A percentile compares a stretch with the other conserved stretches of the same genome.
phyloP scores from a whole-genome alignment of 2,329 filamentous ascomycete genomes.

The Proliferodiscus dingleyae region DNA sequence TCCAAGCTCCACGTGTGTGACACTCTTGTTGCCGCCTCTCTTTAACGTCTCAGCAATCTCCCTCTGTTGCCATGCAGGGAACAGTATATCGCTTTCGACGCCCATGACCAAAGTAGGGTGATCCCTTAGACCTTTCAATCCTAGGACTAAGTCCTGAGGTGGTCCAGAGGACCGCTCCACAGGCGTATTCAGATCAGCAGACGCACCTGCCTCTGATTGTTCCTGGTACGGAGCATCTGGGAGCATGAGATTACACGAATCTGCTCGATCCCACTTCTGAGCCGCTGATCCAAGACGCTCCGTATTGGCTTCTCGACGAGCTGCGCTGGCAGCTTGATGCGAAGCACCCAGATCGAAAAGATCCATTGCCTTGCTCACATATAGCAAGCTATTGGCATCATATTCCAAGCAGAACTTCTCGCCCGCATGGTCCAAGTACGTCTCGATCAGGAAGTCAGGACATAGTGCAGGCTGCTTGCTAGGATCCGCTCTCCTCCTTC shows the following conservation, averaged over 20 bases:
- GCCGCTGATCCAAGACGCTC: constrained; percentile 46
- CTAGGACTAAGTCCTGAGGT: constrained; percentile 73
- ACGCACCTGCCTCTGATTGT: constrained; percentile 50
- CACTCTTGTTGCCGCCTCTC: constrained; percentile 70
- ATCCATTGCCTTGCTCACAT: constrained; percentile 98
- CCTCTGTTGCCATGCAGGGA: constrained; percentile 96
- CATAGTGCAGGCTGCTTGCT: constrained; percentile 88
- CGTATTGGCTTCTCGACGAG: constrained; percentile 37
- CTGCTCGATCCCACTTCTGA: constrained; percentile 27
- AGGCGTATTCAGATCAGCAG: constrained; percentile 31
- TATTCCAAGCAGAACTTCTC: constrained; percentile 98
- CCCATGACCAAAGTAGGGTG: constrained; percentile 86
- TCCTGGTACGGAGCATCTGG: constrained; percentile 84
- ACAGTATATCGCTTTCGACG: constrained; percentile 91
- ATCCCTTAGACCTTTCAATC: constrained; percentile 65
- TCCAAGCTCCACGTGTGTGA: constrained; percentile 85
- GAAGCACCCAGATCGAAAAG: constrained; percentile 80
- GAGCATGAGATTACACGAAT: constrained; percentile 72
- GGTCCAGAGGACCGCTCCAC: constrained; percentile 46
- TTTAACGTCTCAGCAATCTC: constrained; percentile 84
- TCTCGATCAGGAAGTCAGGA: constrained; percentile 95
- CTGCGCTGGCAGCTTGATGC: constrained; percentile 49
- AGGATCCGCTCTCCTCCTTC: constrained; percentile 77
- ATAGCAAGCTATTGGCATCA: constrained; percentile 90
- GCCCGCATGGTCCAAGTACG: constrained; percentile 93